Base-by-base conservation (phyloP, 352 stramenopile genomes). In the Globisporangium irregulare region DNA sequence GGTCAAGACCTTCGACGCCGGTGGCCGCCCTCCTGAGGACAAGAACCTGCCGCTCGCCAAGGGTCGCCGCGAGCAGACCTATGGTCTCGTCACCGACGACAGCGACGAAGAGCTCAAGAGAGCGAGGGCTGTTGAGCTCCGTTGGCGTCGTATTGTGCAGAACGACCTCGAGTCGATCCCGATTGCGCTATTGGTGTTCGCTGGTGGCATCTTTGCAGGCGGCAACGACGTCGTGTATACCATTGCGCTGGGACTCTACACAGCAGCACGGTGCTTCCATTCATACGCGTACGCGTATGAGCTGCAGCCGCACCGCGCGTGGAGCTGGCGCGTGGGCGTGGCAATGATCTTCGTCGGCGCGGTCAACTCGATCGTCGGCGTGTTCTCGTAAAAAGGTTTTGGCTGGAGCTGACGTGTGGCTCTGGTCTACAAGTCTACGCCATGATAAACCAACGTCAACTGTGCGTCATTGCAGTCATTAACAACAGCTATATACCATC, bases 161-260 rank as follows among this genome's bases (percentile, higher is more conserved):
- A 86, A 86, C 70, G 75, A 86, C 64, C 69, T 83, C 43, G 78
- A 86, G 61, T 76, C 71, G 27, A 80, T 86, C 50, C 78, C 78
- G 1, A 55, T 86, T 25, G 75, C 71, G 25, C 72, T 86, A 24
- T 15, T 57, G 22, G 48, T 55, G 48, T 55, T 55, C n/a, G 48
- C 20, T 24, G n/a, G 20, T n/a, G 25, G 48, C n/a, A 24, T 24
- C 1, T 24, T 55, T 1, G 48, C 48, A 1, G 25, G 25, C 20
- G 48, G 48, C n/a, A 55, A 24, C 6, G n/a, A n/a, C 4, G 48
- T n/a, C n/a, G 48, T 55, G 48, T 24, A 55, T 8, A 55, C 48
- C 14, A 27, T 9, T 24, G 54, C 54, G 10, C n/a, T 60, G 60
- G 67, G 72, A n/a, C 43, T 65, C 3, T 84, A 80, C 76, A 88